Percentiles rank a stretch among this genome's conserved stretches.
Evolutionary conservation across 176 grass and related monocot species (phyloP).

Genomic region (Ensete ventricosum): DNA sequence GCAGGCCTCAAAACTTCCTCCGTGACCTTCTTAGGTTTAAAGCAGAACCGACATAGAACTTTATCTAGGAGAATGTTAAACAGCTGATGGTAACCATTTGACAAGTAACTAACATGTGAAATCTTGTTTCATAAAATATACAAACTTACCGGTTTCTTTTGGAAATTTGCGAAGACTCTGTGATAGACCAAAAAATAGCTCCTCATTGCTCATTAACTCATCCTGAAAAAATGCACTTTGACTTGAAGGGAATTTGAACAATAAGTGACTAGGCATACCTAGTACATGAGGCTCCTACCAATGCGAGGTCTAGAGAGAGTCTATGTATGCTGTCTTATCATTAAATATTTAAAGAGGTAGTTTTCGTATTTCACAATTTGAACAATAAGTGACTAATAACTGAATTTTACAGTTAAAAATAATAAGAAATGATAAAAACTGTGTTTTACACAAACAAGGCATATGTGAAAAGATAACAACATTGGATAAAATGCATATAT

Average conservation of each 20-base stretch:
- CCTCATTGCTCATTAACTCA: slow-evolving; percentile 85
- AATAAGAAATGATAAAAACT: too few relatives aligned
- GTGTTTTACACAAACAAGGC: too few relatives aligned
- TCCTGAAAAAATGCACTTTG: slow-evolving; percentile 36
- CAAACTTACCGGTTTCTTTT: slow-evolving; percentile 82
- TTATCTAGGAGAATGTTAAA: slow-evolving; percentile 39
- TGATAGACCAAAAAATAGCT: slow-evolving; percentile 88
- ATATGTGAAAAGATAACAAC: not conserved
- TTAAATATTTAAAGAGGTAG: too few relatives aligned
- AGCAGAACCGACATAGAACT: slow-evolving; percentile 92
- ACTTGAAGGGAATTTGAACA: slow-evolving; percentile 7
- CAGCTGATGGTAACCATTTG: not conserved
- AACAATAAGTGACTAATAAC: too few relatives aligned
- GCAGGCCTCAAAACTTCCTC: slow-evolving; percentile 50
- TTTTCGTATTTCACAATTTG: too few relatives aligned
- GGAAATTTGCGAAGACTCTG: slow-evolving; percentile 96
- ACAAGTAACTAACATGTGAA: not conserved
- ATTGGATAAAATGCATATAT: not conserved
- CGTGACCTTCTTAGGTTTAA: slow-evolving; percentile 69
- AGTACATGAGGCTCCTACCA: too few relatives aligned
- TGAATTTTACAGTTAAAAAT: too few relatives aligned
- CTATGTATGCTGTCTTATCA: too few relatives aligned
- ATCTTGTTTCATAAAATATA: slow-evolving; percentile 12
- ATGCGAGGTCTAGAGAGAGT: too few relatives aligned
- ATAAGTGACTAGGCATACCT: not conserved